Conservation (phyloP, 2,329 filamentous ascomycete species). For the Pseudogymnoascus sp. region DNA sequence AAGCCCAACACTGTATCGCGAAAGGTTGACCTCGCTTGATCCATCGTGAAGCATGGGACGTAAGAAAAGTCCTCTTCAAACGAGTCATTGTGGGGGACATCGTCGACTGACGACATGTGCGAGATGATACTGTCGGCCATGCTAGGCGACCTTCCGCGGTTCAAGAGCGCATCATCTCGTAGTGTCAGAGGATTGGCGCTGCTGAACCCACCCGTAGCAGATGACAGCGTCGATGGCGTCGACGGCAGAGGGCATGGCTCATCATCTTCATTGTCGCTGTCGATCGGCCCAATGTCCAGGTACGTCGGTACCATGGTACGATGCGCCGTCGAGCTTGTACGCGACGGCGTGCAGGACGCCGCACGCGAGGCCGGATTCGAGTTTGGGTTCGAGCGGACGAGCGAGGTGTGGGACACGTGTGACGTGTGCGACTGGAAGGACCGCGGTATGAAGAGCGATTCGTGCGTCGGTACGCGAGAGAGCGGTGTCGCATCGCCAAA, state of each 20-base stretch:
- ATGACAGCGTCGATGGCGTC: conserved; percentile 39
- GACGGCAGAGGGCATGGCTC: conserved; percentile 46
- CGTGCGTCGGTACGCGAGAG: conserved; percentile 22
- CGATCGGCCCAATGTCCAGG: conserved; percentile 29
- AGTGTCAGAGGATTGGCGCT: conserved; percentile 40
- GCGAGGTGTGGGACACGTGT: conserved; percentile 15
- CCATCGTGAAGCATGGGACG: conserved; percentile 84
- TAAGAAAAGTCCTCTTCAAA: conserved; percentile 85
- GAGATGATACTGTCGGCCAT: conserved; percentile 70
- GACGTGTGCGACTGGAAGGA: conserved; percentile 15
- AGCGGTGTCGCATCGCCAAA: conserved; percentile 27
- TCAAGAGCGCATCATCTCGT: conserved; percentile 42
- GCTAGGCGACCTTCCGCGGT: conserved; percentile 66
- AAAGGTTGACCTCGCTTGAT: conserved; percentile 75
- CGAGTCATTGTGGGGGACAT: conserved; percentile 51
- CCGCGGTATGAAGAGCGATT: conserved; percentile 16
- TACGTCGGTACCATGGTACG: conserved; percentile 23
- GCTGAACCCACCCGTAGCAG: conserved; percentile 60
- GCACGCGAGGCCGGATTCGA: conserved; percentile 24
- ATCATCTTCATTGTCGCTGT: conserved; percentile 42
- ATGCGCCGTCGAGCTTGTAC: conserved; percentile 26
- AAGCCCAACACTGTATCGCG: conserved; percentile 87
- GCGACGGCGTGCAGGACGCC: conserved; percentile 23
- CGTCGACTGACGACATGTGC: conserved; percentile 59
- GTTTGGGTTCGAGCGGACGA: conserved; percentile 23